Evolutionary conservation across 768 basidiomycete genomes (phyloP).

Genomic region (Termitomyces sp.): DNA sequence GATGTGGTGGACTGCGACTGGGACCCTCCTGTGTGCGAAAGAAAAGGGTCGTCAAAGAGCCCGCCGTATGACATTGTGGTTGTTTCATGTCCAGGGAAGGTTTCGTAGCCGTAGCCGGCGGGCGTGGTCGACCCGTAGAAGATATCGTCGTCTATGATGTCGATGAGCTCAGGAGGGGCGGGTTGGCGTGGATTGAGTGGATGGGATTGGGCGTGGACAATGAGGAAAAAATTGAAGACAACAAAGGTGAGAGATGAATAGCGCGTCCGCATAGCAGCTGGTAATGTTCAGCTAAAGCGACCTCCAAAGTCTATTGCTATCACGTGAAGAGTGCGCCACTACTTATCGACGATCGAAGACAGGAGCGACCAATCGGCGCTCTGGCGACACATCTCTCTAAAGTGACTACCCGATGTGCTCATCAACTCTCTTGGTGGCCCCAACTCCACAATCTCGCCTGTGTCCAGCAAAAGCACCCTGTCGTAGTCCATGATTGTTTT

Average conservation of each 20-base stretch:
- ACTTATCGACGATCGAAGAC: constrained; percentile 16
- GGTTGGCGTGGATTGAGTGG: constrained; percentile 3
- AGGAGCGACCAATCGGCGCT: constrained; percentile 50
- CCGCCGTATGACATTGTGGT: constrained; percentile 8
- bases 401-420: constrained; percentile 45
- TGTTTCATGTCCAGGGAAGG: neutral
- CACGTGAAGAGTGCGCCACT: constrained; percentile 10
- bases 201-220: constrained; percentile 11
- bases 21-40: constrained; percentile 1
- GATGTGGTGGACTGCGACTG: constrained; percentile 3
- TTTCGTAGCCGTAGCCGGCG: constrained; percentile 3
- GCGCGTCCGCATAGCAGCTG: constrained; percentile 6
- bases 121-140: constrained; percentile 5
- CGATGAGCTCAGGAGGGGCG: constrained; percentile 3
- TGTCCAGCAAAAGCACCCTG: constrained; percentile 66
- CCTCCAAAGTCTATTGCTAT: constrained; percentile 1
- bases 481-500: constrained; percentile 76
- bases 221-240: constrained; percentile 5
- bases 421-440: constrained; percentile 60
- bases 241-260: neutral
- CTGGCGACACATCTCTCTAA: constrained; percentile 63
- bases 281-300: neutral
- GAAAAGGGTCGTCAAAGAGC: constrained; percentile 1
- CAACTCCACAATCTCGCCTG: constrained; percentile 71
- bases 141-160: constrained; percentile 11